phyloP scores from a whole-genome alignment of 2,329 filamentous ascomycete species.

The Stagonosporopsis chrysanthemi region DNA sequence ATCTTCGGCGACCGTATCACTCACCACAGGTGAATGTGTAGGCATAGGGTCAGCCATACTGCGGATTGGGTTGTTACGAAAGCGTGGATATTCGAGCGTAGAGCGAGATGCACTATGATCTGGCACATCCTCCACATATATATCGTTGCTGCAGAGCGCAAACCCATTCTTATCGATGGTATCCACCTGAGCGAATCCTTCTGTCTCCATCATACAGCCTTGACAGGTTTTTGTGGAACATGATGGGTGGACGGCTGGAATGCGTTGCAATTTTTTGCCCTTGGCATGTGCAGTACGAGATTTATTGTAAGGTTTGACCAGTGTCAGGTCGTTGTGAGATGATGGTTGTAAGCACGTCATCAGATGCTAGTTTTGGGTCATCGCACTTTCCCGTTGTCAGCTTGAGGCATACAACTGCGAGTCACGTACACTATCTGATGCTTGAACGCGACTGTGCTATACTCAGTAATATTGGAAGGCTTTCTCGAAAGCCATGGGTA shows the following conservation, averaged over 20 bases:
- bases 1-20: neutral
- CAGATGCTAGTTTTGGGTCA: constrained; percentile 8
- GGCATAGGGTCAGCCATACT: constrained; percentile 1
- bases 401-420: neutral
- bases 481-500: constrained; percentile 16
- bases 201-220: neutral
- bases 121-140: neutral
- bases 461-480: constrained; percentile 17
- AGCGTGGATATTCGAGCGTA: neutral
- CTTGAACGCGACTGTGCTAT: neutral
- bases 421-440: neutral
- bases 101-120: neutral
- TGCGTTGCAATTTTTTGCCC: neutral
- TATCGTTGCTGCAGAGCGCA: neutral
- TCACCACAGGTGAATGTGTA: neutral
- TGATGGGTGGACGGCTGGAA: neutral
- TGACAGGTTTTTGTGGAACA: neutral
- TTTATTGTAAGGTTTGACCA: neutral
- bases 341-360: constrained; percentile 11
- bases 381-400: constrained; percentile 3
- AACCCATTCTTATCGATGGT: neutral
- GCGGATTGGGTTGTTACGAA: neutral
- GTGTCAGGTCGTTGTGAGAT: constrained; percentile 2
- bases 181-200: neutral
- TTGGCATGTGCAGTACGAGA: constrained; percentile 1